Conservation (phyloP, 148 eudicot genomes). For the Linanthus parryae region DNA sequence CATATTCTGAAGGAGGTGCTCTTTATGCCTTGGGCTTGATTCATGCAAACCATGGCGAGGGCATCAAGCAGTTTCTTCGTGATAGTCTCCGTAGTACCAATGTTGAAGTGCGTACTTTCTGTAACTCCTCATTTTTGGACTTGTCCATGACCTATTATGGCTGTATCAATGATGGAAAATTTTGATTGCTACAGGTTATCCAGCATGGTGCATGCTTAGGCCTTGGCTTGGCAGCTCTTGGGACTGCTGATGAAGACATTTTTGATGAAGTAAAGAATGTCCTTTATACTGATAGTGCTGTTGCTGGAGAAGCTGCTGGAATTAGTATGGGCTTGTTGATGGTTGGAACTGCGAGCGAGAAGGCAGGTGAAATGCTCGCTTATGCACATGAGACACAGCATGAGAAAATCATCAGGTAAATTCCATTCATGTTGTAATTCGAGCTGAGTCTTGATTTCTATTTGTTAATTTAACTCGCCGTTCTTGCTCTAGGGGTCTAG, state of each 20-base stretch:
- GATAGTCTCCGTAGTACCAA: conserved; percentile 83
- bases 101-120: conserved; percentile 57
- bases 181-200: conserved; percentile 64
- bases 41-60: conserved; percentile 99
- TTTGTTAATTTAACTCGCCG: too few relatives aligned
- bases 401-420: conserved; percentile 93
- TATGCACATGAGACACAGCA: conserved; percentile 99
- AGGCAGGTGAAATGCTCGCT: conserved; percentile 96
- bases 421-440: too few relatives aligned
- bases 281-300: conserved; percentile 89
- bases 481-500: conserved; percentile 60
- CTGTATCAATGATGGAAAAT: too few relatives aligned
- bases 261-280: conserved; percentile 90
- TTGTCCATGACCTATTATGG: not conserved
- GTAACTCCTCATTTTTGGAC: too few relatives aligned
- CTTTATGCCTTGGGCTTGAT: conserved; percentile 93
- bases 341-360: conserved; percentile 98
- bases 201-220: conserved; percentile 98
- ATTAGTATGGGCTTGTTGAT: conserved; percentile 90
- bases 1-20: conserved; percentile 98
- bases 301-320: conserved; percentile 99
- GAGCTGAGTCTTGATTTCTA: too few relatives aligned
- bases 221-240: conserved; percentile 92
- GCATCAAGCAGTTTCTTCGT: conserved; percentile 87
- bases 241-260: conserved; percentile 92